These are phyloP conservation scores for Apiotrichum sp. DNA, from an alignment of 1,284 basidiomycete species.

Conservation along the genomic window DNA sequence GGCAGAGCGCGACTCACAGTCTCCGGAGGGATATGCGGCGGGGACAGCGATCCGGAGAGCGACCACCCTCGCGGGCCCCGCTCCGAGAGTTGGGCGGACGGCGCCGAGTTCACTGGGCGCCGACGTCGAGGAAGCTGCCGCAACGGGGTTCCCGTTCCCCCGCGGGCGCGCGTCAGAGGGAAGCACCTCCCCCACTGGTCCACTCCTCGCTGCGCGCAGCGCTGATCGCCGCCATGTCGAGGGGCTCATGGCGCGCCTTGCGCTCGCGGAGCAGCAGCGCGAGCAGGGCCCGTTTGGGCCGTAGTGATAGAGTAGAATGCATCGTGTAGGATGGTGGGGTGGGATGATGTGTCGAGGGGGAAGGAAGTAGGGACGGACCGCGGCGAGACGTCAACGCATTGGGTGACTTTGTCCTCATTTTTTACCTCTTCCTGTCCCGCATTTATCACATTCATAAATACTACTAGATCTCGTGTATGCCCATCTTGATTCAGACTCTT, in stretches of 20 bases:
- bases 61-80: not conserved
- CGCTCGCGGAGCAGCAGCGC: constrained; percentile 1
- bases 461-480: no score
- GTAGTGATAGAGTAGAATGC: no score
- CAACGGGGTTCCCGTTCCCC: not conserved
- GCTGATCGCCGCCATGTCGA: not conserved
- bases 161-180: constrained; percentile 5
- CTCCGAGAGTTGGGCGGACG: not conserved
- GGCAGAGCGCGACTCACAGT: constrained; percentile 5
- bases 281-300: not conserved
- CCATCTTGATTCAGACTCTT: no score
- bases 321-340: no score
- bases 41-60: not conserved
- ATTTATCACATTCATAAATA: no score
- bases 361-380: no score
- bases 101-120: constrained; percentile 8
- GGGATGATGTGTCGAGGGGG: no score
- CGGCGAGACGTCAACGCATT: no score
- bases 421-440: no score
- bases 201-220: constrained; percentile 2
- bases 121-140: not conserved
- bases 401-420: no score
- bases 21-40: not conserved
- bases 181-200: not conserved
- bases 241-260: constrained; percentile 12